Evolutionary conservation across 352 stramenopile species (phyloP).

Genomic region (Thraustotheca clavata): DNA sequence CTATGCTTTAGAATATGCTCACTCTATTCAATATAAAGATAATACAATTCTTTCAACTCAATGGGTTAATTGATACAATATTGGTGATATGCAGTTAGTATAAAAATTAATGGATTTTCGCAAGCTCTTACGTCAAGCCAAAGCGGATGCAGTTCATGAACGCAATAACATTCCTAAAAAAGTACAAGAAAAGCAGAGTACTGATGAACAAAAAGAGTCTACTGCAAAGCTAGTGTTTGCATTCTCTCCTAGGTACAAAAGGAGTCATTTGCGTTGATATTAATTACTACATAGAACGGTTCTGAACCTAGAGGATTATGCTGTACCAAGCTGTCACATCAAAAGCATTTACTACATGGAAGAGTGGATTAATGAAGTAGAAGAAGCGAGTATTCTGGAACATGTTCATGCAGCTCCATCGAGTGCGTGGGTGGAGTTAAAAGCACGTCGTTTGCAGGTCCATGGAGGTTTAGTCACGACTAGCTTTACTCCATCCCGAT

Average conservation of each 20-base stretch:
- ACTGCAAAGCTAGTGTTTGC: not conserved
- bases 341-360: not conserved
- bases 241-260: too few species aligned
- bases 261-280: too few species aligned
- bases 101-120: not conserved
- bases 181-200: not conserved
- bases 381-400: constrained; percentile 27
- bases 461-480: constrained; percentile 53
- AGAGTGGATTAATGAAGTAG: not conserved
- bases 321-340: not conserved
- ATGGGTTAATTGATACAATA: too few species aligned
- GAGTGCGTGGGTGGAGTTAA: constrained; percentile 47
- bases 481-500: constrained; percentile 33
- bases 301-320: not conserved
- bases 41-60: too few species aligned
- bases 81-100: too few species aligned
- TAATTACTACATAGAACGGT: too few species aligned
- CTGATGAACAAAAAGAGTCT: not conserved
- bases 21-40: too few species aligned
- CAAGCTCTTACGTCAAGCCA: not conserved
- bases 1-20: too few species aligned
- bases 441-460: constrained; percentile 56
- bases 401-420: constrained; percentile 40
- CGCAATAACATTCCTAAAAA: not conserved
- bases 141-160: not conserved